Evolutionary conservation across 768 basidiomycete genomes (phyloP), one percentile per base, ranked within the genome.

Genomic region (Boletus eberwhitei): DNA sequence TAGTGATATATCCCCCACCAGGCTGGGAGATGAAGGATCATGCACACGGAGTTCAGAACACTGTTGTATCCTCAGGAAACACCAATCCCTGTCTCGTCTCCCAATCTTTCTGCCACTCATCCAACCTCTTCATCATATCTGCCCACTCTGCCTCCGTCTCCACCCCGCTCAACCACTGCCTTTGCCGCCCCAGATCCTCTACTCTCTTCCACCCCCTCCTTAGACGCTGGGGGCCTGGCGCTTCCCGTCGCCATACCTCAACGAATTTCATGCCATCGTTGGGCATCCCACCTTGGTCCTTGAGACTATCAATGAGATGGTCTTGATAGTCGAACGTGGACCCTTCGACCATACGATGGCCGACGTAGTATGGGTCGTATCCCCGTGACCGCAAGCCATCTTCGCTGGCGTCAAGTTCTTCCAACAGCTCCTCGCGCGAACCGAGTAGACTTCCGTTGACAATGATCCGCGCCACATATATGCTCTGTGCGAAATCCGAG

Each of bases 41-140:
- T n/a, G 21, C 9, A 17, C 5, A 26, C 9, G 21, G 14, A 7
- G 13, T 19, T 61, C 49, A 61, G 42, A 64, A 59, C 8, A 48
- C 2, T 0, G 36, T 49, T 3, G 8, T 22, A 19, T 61, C 62
- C 37, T 52, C 14, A 1, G 59, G 55, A n/a, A 53, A 58, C 16
- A 31, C 54, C 26, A 62, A 47, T 9, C 58, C 64, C 32, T 56
- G 54, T 21, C 64, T 61, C n/a, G 59, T 64, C 59, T 83, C 81
- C 79, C 83, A 84, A n/a, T 78, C 70, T 46, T 70, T 60, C 60
- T 82, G 77, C 80, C 81, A 81, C 49, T 64, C 70, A 38, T 77
- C 74, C 26, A 83, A 61, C 45, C 78, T 69, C 32, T 57, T 41
- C 79, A 83, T 78, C 52, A 83, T 52, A 29, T 74, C 70, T 1